Conservation (phyloP, 2,329 filamentous ascomycete species). For the Conoideocrella luteorostrata region DNA sequence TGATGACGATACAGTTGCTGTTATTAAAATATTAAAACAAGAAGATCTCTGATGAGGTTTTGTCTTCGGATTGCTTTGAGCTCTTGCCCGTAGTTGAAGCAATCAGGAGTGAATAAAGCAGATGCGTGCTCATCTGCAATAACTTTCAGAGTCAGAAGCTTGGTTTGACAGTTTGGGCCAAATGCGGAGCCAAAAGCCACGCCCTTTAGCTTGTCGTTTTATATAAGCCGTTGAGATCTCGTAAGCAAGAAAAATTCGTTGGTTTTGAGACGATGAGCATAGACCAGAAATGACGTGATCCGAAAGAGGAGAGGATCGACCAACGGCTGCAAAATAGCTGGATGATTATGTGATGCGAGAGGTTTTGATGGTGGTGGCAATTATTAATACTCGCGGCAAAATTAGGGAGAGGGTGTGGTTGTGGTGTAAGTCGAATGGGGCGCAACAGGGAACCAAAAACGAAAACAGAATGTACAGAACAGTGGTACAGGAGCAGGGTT, state of each 20-base stretch:
- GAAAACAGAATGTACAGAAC: background rate
- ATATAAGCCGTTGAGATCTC: background rate
- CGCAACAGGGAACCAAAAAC: no score
- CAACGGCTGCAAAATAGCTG: background rate
- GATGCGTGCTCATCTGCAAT: no score
- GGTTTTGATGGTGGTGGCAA: background rate
- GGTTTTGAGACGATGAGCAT: constrained; percentile 2
- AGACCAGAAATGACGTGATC: background rate
- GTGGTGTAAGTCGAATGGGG: constrained; percentile 1
- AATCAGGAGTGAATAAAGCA: no score
- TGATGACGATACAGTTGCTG: background rate
- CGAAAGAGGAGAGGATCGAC: background rate
- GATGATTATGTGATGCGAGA: background rate
- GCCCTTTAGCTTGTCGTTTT: constrained; percentile 1
- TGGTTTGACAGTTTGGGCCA: background rate
- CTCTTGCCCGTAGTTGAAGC: no score
- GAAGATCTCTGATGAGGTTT: background rate
- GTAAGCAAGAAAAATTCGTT: background rate
- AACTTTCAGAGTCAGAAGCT: no score
- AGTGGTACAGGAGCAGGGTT: background rate
- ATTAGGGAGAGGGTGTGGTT: background rate
- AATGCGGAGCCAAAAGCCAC: background rate
- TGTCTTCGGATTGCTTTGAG: no score
- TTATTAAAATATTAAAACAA: background rate
- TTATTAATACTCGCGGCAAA: background rate